Evolutionary conservation across 2,329 filamentous ascomycete genomes (phyloP), one percentile per base, ranked within the genome.

Genomic region (Apiospora aurea): DNA sequence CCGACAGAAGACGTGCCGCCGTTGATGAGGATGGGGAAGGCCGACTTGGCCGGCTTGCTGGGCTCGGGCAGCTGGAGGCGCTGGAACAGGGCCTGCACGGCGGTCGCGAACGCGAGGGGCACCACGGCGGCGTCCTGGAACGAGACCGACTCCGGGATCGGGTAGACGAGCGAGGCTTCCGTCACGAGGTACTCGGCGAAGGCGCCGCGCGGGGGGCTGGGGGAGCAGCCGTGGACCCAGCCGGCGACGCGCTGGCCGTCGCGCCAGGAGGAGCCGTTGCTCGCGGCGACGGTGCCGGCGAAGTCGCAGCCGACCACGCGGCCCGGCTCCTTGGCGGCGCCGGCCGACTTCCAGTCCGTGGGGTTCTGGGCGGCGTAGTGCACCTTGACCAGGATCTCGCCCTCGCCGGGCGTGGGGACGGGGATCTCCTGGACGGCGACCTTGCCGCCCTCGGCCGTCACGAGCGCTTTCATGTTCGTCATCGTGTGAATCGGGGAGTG

Each of bases 101-200:
- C 88, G 81, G 72, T 89, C 76, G 71, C 86, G 81, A 74, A 88
- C 77, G 74, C 83, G 80, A 83, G 74, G 21, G 77, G 76, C 24
- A 79, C 41, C 38, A 75, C 77, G 24, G 78, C 77, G 2, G 78
- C 79, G 34, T 79, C 76, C 71, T 76, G 73, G 70, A 76, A 74
- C 14, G 77, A 76, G n/a, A 79, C 68, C 1, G 67, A 53, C 68
- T 80, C 78, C 2, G 79, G 79, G 61, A 81, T 75, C 3, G 75
- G 53, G 70, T 74, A 81, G 46, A 80, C 79, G 16, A 80, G 72
- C 34, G 76, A 77, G 16, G 73, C 72, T 69, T 78, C 79, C 29
- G 74, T 41, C 46, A 78, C 75, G 16, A 74, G 71, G 72, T 79
- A 81, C 74, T 81, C 79, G 67, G 78, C 79, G 70, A 78, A 81